phyloP scores from a whole-genome alignment of 805 yeast species.

The Nakazawaea wyomingensis region DNA sequence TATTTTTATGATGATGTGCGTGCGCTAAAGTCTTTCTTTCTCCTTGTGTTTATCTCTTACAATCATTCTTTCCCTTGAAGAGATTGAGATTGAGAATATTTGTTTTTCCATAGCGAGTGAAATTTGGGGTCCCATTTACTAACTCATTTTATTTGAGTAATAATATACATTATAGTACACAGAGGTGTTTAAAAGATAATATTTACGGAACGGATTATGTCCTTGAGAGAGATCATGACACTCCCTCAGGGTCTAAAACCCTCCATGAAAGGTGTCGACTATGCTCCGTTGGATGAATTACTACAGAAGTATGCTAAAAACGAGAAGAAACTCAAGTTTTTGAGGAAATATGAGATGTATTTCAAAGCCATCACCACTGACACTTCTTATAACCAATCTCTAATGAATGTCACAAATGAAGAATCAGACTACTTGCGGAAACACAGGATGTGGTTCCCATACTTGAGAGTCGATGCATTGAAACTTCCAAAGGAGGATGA shows the following conservation, averaged over 20 bases:
- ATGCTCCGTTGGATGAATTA: constrained; percentile 11
- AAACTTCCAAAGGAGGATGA: constrained; percentile 7
- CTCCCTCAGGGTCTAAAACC: constrained; percentile 6
- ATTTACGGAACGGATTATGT: not conserved
- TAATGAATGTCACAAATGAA: constrained; percentile 1
- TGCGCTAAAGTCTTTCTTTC: no score
- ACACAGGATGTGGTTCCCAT: constrained; percentile 14
- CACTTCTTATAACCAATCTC: constrained; percentile 2
- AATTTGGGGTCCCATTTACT: no score
- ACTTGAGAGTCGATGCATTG: constrained; percentile 9
- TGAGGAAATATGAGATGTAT: constrained; percentile 10
- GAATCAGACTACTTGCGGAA: constrained; percentile 6
- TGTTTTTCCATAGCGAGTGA: no score
- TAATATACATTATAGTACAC: no score
- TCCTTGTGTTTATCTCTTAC: no score
- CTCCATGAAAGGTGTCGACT: constrained; percentile 10
- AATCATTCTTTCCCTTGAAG: no score
- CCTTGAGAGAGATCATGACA: not conserved
- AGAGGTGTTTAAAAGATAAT: no score
- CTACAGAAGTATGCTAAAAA: constrained; percentile 8
- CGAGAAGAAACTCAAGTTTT: constrained; percentile 7
- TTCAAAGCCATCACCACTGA: constrained; percentile 11
- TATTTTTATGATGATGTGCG: no score
- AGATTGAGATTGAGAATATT: no score
- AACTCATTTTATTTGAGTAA: no score